Conservation (phyloP, 768 basidiomycete genomes). For the Royoungia palumana region DNA sequence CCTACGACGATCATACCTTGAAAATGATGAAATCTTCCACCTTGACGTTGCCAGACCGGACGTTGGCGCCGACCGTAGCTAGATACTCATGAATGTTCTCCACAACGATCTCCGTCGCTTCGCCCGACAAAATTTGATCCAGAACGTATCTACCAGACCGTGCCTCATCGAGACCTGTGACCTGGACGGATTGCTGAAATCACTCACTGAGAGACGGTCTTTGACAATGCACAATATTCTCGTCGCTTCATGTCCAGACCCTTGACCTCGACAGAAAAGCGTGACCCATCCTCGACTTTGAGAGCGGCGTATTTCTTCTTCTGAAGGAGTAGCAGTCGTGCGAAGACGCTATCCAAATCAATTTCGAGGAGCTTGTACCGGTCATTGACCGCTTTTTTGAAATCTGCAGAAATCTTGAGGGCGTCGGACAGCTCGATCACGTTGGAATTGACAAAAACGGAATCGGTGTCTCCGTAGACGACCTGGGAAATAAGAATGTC, state of each 20-base stretch:
- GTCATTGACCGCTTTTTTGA: constrained; percentile 97
- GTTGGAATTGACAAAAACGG: constrained; percentile 97
- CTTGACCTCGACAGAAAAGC: constrained; percentile 85
- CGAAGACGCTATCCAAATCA: constrained; percentile 92
- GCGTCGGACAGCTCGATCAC: constrained; percentile 86
- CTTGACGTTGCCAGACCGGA: constrained; percentile 72
- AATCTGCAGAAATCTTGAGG: constrained; percentile 82
- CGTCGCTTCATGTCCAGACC: constrained; percentile 99
- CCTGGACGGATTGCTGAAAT: not conserved
- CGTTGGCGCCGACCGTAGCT: constrained; percentile 66
- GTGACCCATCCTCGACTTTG: constrained; percentile 82
- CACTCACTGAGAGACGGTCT: constrained; percentile 86
- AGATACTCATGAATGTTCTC: constrained; percentile 93
- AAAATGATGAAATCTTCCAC: constrained; percentile 94
- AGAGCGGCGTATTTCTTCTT: constrained; percentile 99
- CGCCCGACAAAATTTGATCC: constrained; percentile 87
- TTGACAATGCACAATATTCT: constrained; percentile 91
- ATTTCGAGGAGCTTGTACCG: constrained; percentile 95
- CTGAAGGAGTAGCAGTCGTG: constrained; percentile 86
- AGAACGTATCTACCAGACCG: constrained; percentile 68
- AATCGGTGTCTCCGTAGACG: constrained; percentile 98
- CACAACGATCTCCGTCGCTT: constrained; percentile 84
- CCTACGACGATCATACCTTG: constrained; percentile 55
- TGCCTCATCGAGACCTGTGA: constrained; percentile 2
- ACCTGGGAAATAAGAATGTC: constrained; percentile 51